Conservation (phyloP, 164 flowering plant species). For the Aristolochia fimbriata region DNA sequence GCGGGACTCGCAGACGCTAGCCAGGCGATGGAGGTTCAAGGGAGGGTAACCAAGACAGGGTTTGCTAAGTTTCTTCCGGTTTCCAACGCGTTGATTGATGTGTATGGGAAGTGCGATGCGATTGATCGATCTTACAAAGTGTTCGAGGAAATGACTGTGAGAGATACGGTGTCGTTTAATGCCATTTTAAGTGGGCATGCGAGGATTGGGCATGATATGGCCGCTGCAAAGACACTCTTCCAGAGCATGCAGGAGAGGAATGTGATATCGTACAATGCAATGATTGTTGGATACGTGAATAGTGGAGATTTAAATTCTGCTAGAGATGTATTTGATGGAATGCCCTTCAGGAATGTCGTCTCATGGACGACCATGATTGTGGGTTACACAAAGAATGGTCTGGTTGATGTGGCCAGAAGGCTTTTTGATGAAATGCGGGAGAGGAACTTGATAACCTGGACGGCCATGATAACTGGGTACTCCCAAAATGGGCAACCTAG, state of each 20-base stretch:
- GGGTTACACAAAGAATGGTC: slow-evolving; percentile 22
- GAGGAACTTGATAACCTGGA: slow-evolving; percentile 29
- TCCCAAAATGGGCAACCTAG: slow-evolving; percentile 25
- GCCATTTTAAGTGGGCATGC: slow-evolving; percentile 25
- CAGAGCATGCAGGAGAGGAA: slow-evolving; percentile 19
- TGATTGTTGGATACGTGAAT: slow-evolving; percentile 23
- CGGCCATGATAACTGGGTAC: slow-evolving; percentile 32
- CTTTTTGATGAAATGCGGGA: slow-evolving; percentile 27
- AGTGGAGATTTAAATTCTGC: slow-evolving; percentile 17
- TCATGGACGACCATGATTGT: slow-evolving; percentile 27
- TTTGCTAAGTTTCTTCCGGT: slow-evolving; percentile 11
- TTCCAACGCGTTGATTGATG: slow-evolving; percentile 23
- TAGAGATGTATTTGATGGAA: slow-evolving; percentile 13
- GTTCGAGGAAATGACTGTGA: slow-evolving; percentile 22
- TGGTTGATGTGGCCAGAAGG: slow-evolving; percentile 18
- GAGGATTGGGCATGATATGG: slow-evolving; percentile 16
- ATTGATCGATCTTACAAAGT: slow-evolving; percentile 2
- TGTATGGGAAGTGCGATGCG: slow-evolving; percentile 24
- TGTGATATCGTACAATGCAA: slow-evolving; percentile 23
- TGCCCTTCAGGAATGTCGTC: slow-evolving; percentile 22
- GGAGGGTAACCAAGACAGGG: slow-evolving; percentile 18
- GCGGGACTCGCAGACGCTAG: slow-evolving; percentile 8
- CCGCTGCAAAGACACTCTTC: slow-evolving; percentile 10
- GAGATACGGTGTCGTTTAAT: slow-evolving; percentile 25
- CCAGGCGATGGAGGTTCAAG: slow-evolving; percentile 19